phyloP scores from a whole-genome alignment of 2,329 filamentous ascomycete species.

The Fusarium humuli region DNA sequence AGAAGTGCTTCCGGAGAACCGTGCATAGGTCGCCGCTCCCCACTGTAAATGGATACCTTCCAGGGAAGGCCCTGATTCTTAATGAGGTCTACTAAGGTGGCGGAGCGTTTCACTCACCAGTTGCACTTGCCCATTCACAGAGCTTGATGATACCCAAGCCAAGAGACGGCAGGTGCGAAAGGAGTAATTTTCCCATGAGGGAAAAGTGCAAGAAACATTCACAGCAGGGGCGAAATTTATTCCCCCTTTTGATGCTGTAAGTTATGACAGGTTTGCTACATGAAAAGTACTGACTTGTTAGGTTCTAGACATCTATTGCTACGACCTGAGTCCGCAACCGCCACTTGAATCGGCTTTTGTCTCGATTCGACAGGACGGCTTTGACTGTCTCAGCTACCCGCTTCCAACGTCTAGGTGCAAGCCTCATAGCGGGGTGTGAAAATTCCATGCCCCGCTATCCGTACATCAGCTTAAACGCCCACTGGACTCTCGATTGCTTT shows the following conservation, averaged over 20 bases:
- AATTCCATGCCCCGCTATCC: conserved; percentile 19
- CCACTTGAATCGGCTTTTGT: neutral
- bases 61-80: conserved; percentile 31
- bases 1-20: conserved; percentile 13
- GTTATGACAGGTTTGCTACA: conserved; percentile 15
- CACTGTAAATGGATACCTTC: conserved; percentile 15
- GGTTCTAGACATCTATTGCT: neutral
- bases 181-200: conserved; percentile 11
- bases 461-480: conserved; percentile 26
- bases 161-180: conserved; percentile 21
- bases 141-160: conserved; percentile 34
- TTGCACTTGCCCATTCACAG: conserved; percentile 34
- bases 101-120: conserved; percentile 45
- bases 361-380: neutral
- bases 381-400: conserved; percentile 11
- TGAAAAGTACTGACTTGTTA: neutral
- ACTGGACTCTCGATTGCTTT: conserved; percentile 18
- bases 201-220: conserved; percentile 22
- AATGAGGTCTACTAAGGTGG: conserved; percentile 43
- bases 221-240: conserved; percentile 4
- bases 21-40: conserved; percentile 14
- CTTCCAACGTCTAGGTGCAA: conserved; percentile 14
- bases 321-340: conserved; percentile 12
- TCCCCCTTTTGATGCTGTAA: conserved; percentile 13
- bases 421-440: conserved; percentile 13